Conservation (phyloP, 495 filamentous ascomycete species). For the Penicillium lagena region DNA sequence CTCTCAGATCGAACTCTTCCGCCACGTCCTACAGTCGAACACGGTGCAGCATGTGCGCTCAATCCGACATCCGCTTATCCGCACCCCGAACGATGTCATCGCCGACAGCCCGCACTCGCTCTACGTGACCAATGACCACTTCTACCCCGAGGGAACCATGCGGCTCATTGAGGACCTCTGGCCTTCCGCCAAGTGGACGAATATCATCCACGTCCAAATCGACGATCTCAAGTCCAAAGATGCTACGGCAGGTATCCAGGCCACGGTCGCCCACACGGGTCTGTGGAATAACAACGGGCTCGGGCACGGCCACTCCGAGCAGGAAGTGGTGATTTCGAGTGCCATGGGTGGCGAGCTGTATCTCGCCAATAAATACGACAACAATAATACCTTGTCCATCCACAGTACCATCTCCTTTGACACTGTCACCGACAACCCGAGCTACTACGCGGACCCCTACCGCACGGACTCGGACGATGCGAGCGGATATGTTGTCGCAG, state of each 20-base stretch:
- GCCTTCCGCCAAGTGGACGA: conserved; percentile 31
- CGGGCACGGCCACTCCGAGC: conserved; percentile 38
- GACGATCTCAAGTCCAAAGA: conserved; percentile 6
- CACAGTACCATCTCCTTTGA: conserved; percentile 34
- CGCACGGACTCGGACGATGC: conserved; percentile 28
- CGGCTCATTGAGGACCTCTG: conserved; percentile 35
- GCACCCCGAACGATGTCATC: conserved; percentile 56
- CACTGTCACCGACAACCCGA: conserved; percentile 50
- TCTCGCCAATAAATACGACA: conserved; percentile 12
- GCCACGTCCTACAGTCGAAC: conserved; percentile 35
- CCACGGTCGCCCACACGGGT: conserved; percentile 30
- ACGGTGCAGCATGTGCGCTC: conserved; percentile 38
- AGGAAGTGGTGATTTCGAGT: conserved; percentile 44
- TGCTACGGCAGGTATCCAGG: conserved; percentile 30
- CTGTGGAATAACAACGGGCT: conserved; percentile 53
- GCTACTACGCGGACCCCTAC: conserved; percentile 46
- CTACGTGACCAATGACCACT: conserved; percentile 58
- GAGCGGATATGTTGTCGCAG: conserved; percentile 50
- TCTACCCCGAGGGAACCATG: conserved; percentile 39
- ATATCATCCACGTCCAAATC: conserved; percentile 29
- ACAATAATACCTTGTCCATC: conserved; percentile 32
- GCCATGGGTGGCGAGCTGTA: conserved; percentile 29
- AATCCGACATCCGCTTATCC: conserved; percentile 35
- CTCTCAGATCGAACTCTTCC: conserved; percentile 55
- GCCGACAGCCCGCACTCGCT: conserved; percentile 41